Evolutionary conservation across 1,284 basidiomycete genomes (phyloP), one percentile per base, ranked within the genome.

Genomic region (Xerocomus minutiporus): DNA sequence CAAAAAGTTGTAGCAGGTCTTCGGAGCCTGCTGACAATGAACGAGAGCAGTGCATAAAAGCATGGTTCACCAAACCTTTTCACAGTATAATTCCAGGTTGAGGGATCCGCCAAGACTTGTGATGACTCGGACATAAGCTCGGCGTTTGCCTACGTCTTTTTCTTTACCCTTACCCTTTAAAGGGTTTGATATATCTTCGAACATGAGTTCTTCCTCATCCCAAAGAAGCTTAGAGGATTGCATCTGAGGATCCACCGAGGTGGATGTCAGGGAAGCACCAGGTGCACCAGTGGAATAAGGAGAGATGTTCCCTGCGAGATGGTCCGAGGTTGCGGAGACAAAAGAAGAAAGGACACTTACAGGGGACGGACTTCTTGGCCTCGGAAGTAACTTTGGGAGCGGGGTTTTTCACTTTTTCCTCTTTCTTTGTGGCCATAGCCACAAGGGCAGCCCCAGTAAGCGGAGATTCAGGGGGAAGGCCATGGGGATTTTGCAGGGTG

Each of bases 1-100:
- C 17, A 99, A 73, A 71, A 98, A 99, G 71, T 99, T 99, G 71
- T 97, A 99, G 64, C 94, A 96, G 1, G 96, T 97, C 73, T 96
- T 95, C 0, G 96, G 96, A 6, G 95, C 96, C 84, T 93, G 53
- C 28, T 47, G 41, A 53, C 32, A 32, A 28, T 39, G 38, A 48
- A 51, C 47, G 38, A 55, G 39, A 11, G 8, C 2, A 28, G 26
- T 9, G 12, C 8, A 43, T 50, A 26, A 39, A 36, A 28, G 15
- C 5, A 11, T 20, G 40, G 49, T 11, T 26, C 36, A 5, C 9
- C 46, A 13, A 50, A 87, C 90, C 75, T 91, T 91, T 69, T 94
- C 91, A 65, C 91, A 94, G 65, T 88, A 95, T 13, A 99, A 75
- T 70, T 99, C 96, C 23, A 97, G 62, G 62, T 98, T 97, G 52